phyloP scores from a whole-genome alignment of 306 rosid genomes.

The Pachyrhizus erosus region DNA sequence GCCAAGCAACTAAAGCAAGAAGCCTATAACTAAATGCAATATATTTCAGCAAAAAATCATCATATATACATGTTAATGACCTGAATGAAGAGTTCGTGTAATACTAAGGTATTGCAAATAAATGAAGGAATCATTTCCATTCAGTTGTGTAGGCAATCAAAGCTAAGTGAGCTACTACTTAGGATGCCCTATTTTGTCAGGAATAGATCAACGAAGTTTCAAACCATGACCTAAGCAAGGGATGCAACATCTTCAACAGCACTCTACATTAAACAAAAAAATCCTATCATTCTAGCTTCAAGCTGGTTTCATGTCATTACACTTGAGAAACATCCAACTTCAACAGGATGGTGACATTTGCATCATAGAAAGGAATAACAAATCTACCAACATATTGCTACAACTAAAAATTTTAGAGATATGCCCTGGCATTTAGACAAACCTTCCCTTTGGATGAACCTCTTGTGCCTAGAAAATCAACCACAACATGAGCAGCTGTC shows the following conservation, averaged over 20 bases:
- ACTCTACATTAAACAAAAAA: neutral
- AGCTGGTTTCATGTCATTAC: conserved; percentile 22
- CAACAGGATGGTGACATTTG: conserved; percentile 9
- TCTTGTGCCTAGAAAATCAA: conserved; percentile 62
- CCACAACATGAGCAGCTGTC: conserved; percentile 91
- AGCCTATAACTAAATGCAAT: conserved; percentile 2
- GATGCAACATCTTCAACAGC: conserved; percentile 9
- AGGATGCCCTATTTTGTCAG: neutral
- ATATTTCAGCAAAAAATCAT: neutral
- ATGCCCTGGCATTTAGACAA: conserved; percentile 37
- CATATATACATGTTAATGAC: neutral
- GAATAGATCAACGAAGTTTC: neutral
- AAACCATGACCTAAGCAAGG: neutral
- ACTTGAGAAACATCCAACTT: neutral
- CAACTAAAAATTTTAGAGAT: neutral
- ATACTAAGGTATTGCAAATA: neutral
- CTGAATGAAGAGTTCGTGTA: neutral
- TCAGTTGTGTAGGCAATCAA: neutral
- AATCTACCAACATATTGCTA: neutral
- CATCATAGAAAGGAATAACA: neutral
- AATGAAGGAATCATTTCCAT: conserved; percentile 15
- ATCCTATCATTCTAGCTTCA: neutral
- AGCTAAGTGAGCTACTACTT: neutral
- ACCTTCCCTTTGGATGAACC: conserved; percentile 78
- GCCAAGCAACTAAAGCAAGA: conserved; percentile 14